Evolutionary conservation across 116 monocot genomes (phyloP), one percentile per base, ranked within the genome.

Genomic region (Dioscorea cayenensis): DNA sequence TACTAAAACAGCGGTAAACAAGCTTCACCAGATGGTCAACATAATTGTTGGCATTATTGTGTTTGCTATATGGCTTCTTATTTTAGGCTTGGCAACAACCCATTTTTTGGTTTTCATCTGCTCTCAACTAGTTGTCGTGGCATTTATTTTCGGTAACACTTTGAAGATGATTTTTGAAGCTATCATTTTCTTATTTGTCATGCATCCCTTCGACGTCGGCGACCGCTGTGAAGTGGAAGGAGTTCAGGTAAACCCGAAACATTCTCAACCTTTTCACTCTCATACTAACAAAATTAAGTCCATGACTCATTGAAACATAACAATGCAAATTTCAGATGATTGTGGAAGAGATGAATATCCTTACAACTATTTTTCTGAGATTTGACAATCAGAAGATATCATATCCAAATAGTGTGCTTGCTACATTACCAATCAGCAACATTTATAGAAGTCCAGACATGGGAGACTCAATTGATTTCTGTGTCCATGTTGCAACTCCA

Each of bases 1-100:
- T 68, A 99, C 99, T 5, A 99, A 99, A 77, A 99, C 99, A 70
- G 99, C 91, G 17, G 91, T 99, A n/a, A 93, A 91, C 75, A 93
- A 86, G 73, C 90, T 99, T 28, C 90, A 99, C 58, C 90, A 85
- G 35, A 89, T 99, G 84, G 99, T 84, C 21, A 94, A 90, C 64
- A 69, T 87, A 2, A 68, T 94, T 28, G 89, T 99, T 18, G 83
- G 27, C 19, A 59, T 99, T 19, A 73, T 99, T 28, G 78, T 94
- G 19, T 21, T 93, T 66, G 79, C 80, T 38, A 64, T 99, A 64
- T 91, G 86, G 82, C 88, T 99, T 72, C 74, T 93, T 36, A 87
- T 94, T 58, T 72, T 99, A 43, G 90, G 77, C 60, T 81, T 99
- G 43, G 91, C 94, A 32, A 85, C 81, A 14, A 78, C 81, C 29